phyloP scores from a whole-genome alignment of 2,329 filamentous ascomycete genomes.

The Periconia digitata region DNA sequence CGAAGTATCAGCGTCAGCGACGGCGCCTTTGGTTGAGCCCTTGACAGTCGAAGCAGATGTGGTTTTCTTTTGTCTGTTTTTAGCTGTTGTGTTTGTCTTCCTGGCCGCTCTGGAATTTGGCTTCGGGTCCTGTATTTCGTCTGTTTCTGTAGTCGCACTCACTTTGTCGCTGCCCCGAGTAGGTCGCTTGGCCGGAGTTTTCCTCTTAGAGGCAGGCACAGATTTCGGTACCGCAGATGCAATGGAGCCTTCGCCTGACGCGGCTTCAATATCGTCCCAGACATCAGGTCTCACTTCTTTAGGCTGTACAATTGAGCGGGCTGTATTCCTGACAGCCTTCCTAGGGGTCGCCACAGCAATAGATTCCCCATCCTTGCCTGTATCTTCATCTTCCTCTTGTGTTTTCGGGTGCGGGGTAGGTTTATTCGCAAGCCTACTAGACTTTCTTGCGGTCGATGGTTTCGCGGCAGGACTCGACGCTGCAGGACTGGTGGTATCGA shows the following conservation, averaged over 20 bases:
- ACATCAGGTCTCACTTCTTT: slow-evolving; percentile 31
- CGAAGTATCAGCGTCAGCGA: slow-evolving; percentile 15
- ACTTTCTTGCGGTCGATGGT: slow-evolving; percentile 20
- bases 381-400: slow-evolving; percentile 6
- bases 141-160: slow-evolving; percentile 4
- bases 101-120: slow-evolving; percentile 22
- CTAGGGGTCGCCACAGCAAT: slow-evolving; percentile 9
- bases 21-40: slow-evolving; percentile 9
- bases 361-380: slow-evolving; percentile 10
- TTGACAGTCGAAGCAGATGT: slow-evolving; percentile 13
- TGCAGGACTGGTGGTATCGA: slow-evolving; percentile 29
- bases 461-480: slow-evolving; percentile 23
- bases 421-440: slow-evolving; percentile 22
- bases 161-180: slow-evolving; percentile 1
- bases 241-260: slow-evolving; percentile 30
- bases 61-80: slow-evolving; percentile 17
- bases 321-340: slow-evolving; percentile 12
- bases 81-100: slow-evolving; percentile 16
- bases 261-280: slow-evolving; percentile 50
- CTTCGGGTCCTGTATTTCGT: slow-evolving; percentile 16
- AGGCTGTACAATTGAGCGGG: not conserved
- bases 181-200: slow-evolving; percentile 11
- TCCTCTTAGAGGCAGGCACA: not conserved
- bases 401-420: slow-evolving; percentile 16
- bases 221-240: not conserved